Evolutionary conservation across 495 filamentous ascomycete species (phyloP), one percentile per base, ranked within the genome.

Genomic region (Chaetomium tenue): DNA sequence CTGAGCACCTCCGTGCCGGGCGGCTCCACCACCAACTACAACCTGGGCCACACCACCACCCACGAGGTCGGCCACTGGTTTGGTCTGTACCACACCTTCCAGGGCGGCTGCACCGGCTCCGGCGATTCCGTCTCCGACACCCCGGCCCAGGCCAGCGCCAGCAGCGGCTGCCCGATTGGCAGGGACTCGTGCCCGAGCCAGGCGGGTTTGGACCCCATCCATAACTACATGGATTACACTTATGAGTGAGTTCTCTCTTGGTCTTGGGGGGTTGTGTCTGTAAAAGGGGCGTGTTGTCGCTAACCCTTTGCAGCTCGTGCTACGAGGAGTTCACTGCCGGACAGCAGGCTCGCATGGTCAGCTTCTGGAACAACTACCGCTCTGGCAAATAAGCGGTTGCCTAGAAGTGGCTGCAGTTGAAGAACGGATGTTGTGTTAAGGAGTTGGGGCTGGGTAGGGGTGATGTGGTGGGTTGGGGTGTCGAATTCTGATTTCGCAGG

Each of bases 11-110:
- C 80, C 23, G 80, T 88, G 47, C 87, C 87, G 48, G 81, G 81
- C 47, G 85, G 86, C 15, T 67, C 30, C 26, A 69, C 77, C 5
- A 67, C 72, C 20, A 79, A 79, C 58, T 89, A 84, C 74, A 83
- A 88, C 76, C 63, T 79, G 39, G 87, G 87, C 51, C 78, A 77
- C 64, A 88, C 87, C 22, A 81, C 79, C 23, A 81, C 83, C 40
- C 87, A 89, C 77, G 87, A 88, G 76, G 79, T 85, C 52, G 87
- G 86, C 20, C 87, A 89, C 75, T 89, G 86, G 85, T 76, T 89
- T 58, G 83, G 84, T 52, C 77, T 89, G 30, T 81, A 82, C 74
- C 87, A 89, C 71, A 86, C 84, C 42, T 89, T 89, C 77, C 81
- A 89, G 76, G 87, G 85, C 33, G 79, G 79, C 9, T 89, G 87